Evolutionary conservation across 768 basidiomycete species (phyloP).

Genomic region (Gautieria morchelliformis): DNA sequence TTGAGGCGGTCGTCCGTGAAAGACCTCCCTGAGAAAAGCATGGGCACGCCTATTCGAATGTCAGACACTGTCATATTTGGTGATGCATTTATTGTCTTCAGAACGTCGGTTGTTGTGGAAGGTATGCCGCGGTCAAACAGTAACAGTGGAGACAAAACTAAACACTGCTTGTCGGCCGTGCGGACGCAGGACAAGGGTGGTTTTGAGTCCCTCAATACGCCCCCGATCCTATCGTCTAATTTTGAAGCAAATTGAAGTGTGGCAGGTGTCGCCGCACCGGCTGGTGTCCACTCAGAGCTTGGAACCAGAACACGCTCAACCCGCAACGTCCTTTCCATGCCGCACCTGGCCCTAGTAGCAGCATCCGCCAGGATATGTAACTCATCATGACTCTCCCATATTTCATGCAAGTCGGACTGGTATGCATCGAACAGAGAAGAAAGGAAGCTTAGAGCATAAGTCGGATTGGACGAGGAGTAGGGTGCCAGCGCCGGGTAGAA

Average conservation of each 20-base stretch:
- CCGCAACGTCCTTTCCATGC: slow-evolving; percentile 57
- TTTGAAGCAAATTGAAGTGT: slow-evolving; percentile 56
- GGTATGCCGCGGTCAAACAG: slow-evolving; percentile 2
- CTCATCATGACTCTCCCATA: slow-evolving; percentile 60
- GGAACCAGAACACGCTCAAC: slow-evolving; percentile 70
- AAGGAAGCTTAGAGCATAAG: slow-evolving; percentile 34
- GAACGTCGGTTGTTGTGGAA: slow-evolving; percentile 26
- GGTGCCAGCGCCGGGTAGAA: slow-evolving; percentile 86
- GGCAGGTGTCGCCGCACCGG: slow-evolving; percentile 48
- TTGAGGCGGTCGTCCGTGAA: slow-evolving; percentile 39
- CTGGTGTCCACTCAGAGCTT: slow-evolving; percentile 37
- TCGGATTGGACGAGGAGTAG: slow-evolving; percentile 63
- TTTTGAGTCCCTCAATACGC: slow-evolving; percentile 11
- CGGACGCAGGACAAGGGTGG: slow-evolving; percentile 1
- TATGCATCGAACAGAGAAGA: slow-evolving; percentile 46
- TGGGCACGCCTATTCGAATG: slow-evolving; percentile 56
- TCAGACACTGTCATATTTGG: slow-evolving; percentile 52
- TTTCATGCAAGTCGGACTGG: slow-evolving; percentile 45
- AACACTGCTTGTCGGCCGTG: neutral
- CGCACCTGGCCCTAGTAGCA: slow-evolving; percentile 55
- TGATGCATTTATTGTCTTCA: slow-evolving; percentile 44
- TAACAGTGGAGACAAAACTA: neutral
- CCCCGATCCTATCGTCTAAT: slow-evolving; percentile 49
- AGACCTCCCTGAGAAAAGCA: slow-evolving; percentile 69
- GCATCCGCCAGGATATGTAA: slow-evolving; percentile 63